Evolutionary conservation across 2,329 filamentous ascomycete genomes (phyloP).

Genomic region (Orbilia blumenaviensis): DNA sequence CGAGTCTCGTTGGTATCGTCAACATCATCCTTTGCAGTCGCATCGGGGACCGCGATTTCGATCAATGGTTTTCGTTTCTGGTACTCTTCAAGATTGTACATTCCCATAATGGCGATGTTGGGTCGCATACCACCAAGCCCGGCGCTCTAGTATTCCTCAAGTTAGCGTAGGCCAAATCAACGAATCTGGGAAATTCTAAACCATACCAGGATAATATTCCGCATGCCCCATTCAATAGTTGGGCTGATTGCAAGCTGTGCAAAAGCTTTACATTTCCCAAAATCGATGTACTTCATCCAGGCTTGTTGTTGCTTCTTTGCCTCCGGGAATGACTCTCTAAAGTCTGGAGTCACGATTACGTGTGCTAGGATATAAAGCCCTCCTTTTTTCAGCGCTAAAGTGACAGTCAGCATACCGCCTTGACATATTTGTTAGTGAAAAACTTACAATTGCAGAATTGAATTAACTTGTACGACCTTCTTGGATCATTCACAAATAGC

Average conservation of each 20-base stretch:
- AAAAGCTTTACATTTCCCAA: slow-evolving; percentile 86
- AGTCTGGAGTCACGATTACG: slow-evolving; percentile 86
- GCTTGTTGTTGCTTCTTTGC: slow-evolving; percentile 80
- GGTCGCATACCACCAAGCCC: slow-evolving; percentile 88
- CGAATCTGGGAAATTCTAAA: background rate
- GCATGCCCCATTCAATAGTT: slow-evolving; percentile 81
- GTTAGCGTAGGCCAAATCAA: background rate
- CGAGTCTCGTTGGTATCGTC: slow-evolving; percentile 57
- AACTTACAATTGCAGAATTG: slow-evolving; percentile 79
- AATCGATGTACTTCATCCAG: slow-evolving; percentile 88
- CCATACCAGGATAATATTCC: slow-evolving; percentile 73
- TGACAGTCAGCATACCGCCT: slow-evolving; percentile 10
- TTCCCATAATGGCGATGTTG: slow-evolving; percentile 83
- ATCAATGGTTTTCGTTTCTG: slow-evolving; percentile 69
- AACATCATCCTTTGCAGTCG: slow-evolving; percentile 26
- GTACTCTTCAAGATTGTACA: slow-evolving; percentile 81
- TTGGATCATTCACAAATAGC: slow-evolving; percentile 81
- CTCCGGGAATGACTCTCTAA: slow-evolving; percentile 79
- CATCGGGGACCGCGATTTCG: slow-evolving; percentile 65
- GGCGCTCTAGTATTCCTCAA: slow-evolving; percentile 61
- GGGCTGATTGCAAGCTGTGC: slow-evolving; percentile 86
- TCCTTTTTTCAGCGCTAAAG: slow-evolving; percentile 77
- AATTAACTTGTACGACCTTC: slow-evolving; percentile 82
- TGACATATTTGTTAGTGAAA: background rate
- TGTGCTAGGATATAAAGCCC: slow-evolving; percentile 85